A percentile compares a stretch with the other conserved stretches of the same genome.
These are phyloP conservation scores for Flaveria linearis DNA, from an alignment of 129 eudicot genomes.

Conservation along the genomic window DNA sequence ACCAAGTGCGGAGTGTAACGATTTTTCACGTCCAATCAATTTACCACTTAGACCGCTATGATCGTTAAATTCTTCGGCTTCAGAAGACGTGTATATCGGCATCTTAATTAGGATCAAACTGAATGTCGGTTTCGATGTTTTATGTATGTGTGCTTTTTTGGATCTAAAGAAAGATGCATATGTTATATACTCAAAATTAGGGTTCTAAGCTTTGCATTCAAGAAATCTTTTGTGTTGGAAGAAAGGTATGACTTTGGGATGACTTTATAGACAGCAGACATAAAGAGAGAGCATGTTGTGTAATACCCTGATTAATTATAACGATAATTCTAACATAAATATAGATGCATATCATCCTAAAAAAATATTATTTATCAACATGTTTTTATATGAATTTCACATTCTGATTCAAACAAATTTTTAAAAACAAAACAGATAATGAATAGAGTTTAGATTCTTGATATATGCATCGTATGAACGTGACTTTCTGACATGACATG, in stretches of 20 bases:
- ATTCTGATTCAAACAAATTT: too few species aligned
- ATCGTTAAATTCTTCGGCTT: conserved; percentile 52
- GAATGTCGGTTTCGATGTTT: not conserved
- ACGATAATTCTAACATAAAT: too few species aligned
- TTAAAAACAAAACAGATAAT: too few species aligned
- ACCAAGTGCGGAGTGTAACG: conserved; percentile 67
- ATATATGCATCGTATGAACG: too few species aligned
- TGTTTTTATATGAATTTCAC: too few species aligned
- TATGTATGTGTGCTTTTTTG: not conserved
- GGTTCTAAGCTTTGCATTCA: conserved; percentile 57
- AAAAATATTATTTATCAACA: too few species aligned
- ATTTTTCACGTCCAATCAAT: conserved; percentile 56
- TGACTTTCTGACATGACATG: too few species aligned
- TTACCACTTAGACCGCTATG: conserved; percentile 24
- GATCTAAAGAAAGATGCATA: conserved; percentile 2
- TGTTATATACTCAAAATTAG: conserved; percentile 28
- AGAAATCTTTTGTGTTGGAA: conserved; percentile 35
- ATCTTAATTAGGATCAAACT: conserved; percentile 33
- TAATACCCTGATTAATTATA: too few species aligned
- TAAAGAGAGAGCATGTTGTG: too few species aligned
- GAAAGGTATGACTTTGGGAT: conserved; percentile 85
- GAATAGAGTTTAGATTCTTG: too few species aligned
- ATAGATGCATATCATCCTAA: too few species aligned
- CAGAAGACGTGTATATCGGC: conserved; percentile 63
- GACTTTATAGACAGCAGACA: conserved; percentile 23